Percentiles rank a stretch among this genome's conserved stretches.
Conservation (phyloP, 345 rosid species). For the Melaleuca alternifolia region DNA sequence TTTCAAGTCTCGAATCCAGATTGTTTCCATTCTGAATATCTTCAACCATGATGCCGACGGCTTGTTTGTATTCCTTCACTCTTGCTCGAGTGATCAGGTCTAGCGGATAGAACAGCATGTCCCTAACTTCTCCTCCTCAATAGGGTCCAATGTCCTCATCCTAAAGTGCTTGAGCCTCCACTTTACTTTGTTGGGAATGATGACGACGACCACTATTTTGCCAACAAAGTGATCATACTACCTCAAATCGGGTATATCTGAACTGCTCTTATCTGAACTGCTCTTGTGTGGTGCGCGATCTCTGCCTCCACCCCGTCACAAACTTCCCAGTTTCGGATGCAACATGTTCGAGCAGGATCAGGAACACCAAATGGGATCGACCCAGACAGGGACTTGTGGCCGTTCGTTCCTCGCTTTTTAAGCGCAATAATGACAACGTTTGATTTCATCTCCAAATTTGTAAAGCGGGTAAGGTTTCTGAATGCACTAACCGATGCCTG, state of each 20-base stretch:
- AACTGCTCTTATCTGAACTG: not conserved
- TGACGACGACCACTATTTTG: not conserved
- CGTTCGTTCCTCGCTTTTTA: not conserved
- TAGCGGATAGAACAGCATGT: too few relatives aligned
- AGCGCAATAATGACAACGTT: not conserved
- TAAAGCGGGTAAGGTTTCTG: not conserved
- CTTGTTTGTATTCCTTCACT: too few relatives aligned
- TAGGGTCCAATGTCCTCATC: too few relatives aligned
- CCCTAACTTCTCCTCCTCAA: too few relatives aligned
- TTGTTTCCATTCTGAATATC: too few relatives aligned
- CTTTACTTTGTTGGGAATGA: not conserved
- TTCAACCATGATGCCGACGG: too few relatives aligned
- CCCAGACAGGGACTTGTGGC: not conserved
- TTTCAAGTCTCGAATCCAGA: too few relatives aligned
- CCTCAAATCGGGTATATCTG: not conserved
- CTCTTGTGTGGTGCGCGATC: not conserved
- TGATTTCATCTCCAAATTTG: not conserved
- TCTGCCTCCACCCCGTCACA: not conserved
- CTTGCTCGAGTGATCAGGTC: too few relatives aligned
- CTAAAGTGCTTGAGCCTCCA: not conserved
- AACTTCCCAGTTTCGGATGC: not conserved
- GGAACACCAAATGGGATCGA: not conserved
- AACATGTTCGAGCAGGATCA: not conserved
- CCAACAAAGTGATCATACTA: not conserved
- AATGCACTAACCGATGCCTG: not conserved